phyloP scores from a whole-genome alignment of 441 rosid species.

The Lepidium campestre region DNA sequence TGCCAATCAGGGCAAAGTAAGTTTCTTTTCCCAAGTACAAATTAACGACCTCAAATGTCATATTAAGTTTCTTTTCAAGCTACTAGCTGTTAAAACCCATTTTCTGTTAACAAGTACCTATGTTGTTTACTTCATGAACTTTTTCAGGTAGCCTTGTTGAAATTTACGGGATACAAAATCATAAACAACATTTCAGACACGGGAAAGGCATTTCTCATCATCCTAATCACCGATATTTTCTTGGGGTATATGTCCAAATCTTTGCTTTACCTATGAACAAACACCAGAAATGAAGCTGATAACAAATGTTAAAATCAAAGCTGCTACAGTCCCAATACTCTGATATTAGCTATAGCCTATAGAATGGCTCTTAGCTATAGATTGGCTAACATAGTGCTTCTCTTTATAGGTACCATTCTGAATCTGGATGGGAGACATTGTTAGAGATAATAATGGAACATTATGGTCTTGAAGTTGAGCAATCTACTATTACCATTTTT shows the following conservation, averaged over 20 bases:
- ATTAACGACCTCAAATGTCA: neutral
- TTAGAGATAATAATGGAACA: conserved; percentile 71
- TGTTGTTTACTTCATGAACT: neutral
- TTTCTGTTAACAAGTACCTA: neutral
- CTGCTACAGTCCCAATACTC: neutral
- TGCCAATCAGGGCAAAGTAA: conserved; percentile 83
- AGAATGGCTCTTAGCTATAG: too few species aligned
- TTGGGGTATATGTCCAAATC: conserved; percentile 57
- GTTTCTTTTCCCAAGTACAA: conserved; percentile 16
- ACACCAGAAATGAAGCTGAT: neutral
- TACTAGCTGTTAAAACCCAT: neutral
- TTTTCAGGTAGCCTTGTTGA: conserved; percentile 89
- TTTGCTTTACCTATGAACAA: neutral
- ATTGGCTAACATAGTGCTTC: too few species aligned
- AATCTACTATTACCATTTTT: conserved; percentile 57
- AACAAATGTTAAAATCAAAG: neutral
- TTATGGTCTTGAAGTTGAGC: conserved; percentile 75
- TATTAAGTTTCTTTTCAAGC: neutral
- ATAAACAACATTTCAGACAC: conserved; percentile 74
- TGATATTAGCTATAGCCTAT: too few species aligned
- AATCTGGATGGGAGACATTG: conserved; percentile 84
- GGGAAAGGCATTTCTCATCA: conserved; percentile 89
- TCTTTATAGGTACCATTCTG: conserved; percentile 77
- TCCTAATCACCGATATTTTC: conserved; percentile 69
- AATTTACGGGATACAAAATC: conserved; percentile 86